Percentiles rank a stretch among this genome's conserved stretches.
These are phyloP conservation scores for Colletotrichum sp. DNA, from an alignment of 2,329 filamentous ascomycete species.

Conservation along the genomic window DNA sequence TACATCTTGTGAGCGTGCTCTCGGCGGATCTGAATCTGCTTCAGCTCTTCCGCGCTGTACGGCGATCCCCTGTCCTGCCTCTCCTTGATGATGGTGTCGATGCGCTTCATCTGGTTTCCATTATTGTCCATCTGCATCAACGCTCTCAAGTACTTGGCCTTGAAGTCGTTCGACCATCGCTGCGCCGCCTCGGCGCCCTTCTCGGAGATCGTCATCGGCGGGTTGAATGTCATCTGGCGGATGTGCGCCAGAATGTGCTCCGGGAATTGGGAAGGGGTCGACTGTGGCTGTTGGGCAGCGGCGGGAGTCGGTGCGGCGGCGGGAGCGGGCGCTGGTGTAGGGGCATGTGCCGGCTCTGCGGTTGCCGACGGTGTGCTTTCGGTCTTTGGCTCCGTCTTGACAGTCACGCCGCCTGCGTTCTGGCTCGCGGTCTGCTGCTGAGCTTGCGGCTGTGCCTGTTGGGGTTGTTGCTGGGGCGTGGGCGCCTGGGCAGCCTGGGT, in stretches of 20 bases:
- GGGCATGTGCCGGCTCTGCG: slow-evolving; percentile 10
- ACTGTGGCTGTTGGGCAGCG: slow-evolving; percentile 24
- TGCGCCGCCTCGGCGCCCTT: slow-evolving; percentile 46
- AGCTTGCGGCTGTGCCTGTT: slow-evolving; percentile 19
- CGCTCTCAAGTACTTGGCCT: slow-evolving; percentile 51
- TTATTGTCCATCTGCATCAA: slow-evolving; percentile 55
- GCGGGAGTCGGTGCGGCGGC: slow-evolving; percentile 4
- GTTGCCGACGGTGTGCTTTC: slow-evolving; percentile 2
- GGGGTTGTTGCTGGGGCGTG: slow-evolving; percentile 26
- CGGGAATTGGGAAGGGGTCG: slow-evolving; percentile 37
- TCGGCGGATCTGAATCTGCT: slow-evolving; percentile 47
- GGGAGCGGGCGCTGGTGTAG: not conserved
- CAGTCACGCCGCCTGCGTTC: not conserved
- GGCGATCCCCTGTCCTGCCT: slow-evolving; percentile 47
- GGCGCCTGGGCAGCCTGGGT: slow-evolving; percentile 21
- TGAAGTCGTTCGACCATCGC: slow-evolving; percentile 55
- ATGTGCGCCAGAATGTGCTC: slow-evolving; percentile 53
- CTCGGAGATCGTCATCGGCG: slow-evolving; percentile 44
- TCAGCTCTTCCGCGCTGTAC: slow-evolving; percentile 52
- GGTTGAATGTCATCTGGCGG: slow-evolving; percentile 51
- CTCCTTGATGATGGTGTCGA: slow-evolving; percentile 49
- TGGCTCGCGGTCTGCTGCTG: slow-evolving; percentile 21
- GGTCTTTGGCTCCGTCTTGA: slow-evolving; percentile 15
- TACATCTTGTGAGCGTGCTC: slow-evolving; percentile 50
- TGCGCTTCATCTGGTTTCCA: slow-evolving; percentile 41